These are phyloP conservation scores for Lasiosphaeris hirsuta DNA, from an alignment of 495 filamentous ascomycete species.

Conservation along the genomic window DNA sequence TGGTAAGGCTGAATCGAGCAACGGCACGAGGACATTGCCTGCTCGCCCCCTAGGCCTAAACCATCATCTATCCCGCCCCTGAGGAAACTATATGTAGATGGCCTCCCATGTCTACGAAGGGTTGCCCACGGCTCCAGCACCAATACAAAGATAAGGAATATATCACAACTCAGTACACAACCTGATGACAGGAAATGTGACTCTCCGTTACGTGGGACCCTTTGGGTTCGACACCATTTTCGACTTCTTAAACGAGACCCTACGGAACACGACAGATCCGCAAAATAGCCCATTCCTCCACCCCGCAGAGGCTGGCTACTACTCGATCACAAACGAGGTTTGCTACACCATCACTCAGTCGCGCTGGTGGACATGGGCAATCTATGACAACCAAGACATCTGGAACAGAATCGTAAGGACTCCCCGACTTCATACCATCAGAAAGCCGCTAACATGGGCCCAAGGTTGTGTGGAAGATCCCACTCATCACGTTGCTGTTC, in stretches of 20 bases:
- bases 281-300: constrained; percentile 1
- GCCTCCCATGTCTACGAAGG: too few relatives aligned
- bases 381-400: constrained; percentile 4
- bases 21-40: too few relatives aligned
- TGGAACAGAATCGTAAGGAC: constrained; percentile 11
- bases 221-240: constrained; percentile 5
- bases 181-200: constrained; percentile 3
- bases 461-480: constrained; percentile 16
- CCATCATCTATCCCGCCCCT: too few relatives aligned
- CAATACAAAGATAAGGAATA: too few relatives aligned
- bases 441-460: neutral
- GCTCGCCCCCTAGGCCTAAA: too few relatives aligned
- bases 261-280: constrained; percentile 7
- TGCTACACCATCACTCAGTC: constrained; percentile 5
- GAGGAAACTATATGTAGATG: too few relatives aligned
- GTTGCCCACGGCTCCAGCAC: too few relatives aligned
- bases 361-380: neutral
- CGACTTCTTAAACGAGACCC: constrained; percentile 2
- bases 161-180: too few relatives aligned
- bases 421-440: neutral
- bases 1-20: too few relatives aligned
- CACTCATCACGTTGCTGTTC: constrained; percentile 11
- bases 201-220: constrained; percentile 1
- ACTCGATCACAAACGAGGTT: constrained; percentile 10
- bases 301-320: neutral